Evolutionary conservation across 2,329 filamentous ascomycete genomes (phyloP), one percentile per base, ranked within the genome.

Genomic region (Calonectria hawksworthii): DNA sequence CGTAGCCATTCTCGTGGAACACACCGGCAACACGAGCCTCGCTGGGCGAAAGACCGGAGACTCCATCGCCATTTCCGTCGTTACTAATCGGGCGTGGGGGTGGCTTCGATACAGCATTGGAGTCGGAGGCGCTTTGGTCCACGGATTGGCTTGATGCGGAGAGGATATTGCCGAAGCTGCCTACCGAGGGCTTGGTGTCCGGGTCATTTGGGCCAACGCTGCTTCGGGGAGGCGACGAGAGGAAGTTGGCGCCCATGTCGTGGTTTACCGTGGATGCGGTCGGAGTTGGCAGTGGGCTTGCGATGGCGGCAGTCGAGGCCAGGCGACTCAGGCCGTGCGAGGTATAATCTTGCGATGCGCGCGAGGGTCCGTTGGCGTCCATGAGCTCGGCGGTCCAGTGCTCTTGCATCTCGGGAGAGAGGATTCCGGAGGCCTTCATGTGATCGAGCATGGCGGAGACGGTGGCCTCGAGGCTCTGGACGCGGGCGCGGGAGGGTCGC

Each of bases 21-120:
- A 84, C 83, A 18, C 83, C 83, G 1, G 83, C 83, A 28, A 85
- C 82, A 50, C 82, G 81, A 1, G 83, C 83, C 75, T 85, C 83
- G 14, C 82, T 82, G 13, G 83, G 83, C 0, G 83, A 85, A 3
- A 84, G 59, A 7, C 81, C 79, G 6, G 75, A 80, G 1, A 51
- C 72, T 21, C 80, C 80, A 23, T 81, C 80, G n/a, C 80, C 80
- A 36, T 81, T 81, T 13, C 80, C 80, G 30, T 81, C 80, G 61
- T 81, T 81, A 68, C 80, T 81, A 32, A 81, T 80, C 21, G 80
- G 80, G 1, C 80, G 80, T 30, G 77, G 73, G 0, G 63, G 38
- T 28, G 56, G 63, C 41, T 81, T 81, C 6, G 79, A 52, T 3
- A 51, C 74, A 10, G 75, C 69, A 21, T 65, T 72, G 2, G 76